Base-by-base conservation (phyloP, 306 rosid species). In the Mimosa bimucronata region DNA sequence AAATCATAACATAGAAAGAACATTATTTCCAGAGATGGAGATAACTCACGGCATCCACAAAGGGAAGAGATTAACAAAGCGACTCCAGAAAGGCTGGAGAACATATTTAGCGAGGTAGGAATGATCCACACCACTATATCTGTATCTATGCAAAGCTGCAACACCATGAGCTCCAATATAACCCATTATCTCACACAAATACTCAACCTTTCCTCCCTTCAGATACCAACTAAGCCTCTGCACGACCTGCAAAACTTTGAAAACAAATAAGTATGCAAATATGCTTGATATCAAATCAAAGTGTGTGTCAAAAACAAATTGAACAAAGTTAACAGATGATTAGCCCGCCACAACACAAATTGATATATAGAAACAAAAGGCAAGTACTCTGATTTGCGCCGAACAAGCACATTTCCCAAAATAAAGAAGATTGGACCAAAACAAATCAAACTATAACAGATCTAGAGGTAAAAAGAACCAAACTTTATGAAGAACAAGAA, bases 1-100 rank as follows among this genome's bases (percentile, higher is more conserved):
- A 77, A 26, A 37, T 69, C 77, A 62, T 50, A 62, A 77, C 64
- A 78, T 15, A 53, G 60, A 71, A 68, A 61, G 3, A 76, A 38
- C 45, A 57, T 73, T 71, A 48, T 58, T 25, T 81, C 21, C 62
- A 80, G 77, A 28, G 34, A 71, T 71, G 38, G 73, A 78, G 81
- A 61, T n/a, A n/a, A 86, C 97, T 91, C 83, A 96, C 98, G 99
- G 98, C 98, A 96, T 93, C 98, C 99, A 96, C 65, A 90, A 90
- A 3, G 99, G 99, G 77, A 96, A 96, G 34, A 93, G 44, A 50
- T 82, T 86, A 85, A 96, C 97, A 57, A 88, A 86, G 77, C 92
- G 97, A 72, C 79, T 78, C 97, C 98, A 91, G 73, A 96, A 96
- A 41, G 99, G 99, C 76, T 96, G 98, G 83, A 96, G 84, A 37